A percentile compares a stretch with the other conserved stretches of the same genome.
Evolutionary conservation across 345 rosid genomes (phyloP).

Genomic region (Eucalyptus tenuipes): DNA sequence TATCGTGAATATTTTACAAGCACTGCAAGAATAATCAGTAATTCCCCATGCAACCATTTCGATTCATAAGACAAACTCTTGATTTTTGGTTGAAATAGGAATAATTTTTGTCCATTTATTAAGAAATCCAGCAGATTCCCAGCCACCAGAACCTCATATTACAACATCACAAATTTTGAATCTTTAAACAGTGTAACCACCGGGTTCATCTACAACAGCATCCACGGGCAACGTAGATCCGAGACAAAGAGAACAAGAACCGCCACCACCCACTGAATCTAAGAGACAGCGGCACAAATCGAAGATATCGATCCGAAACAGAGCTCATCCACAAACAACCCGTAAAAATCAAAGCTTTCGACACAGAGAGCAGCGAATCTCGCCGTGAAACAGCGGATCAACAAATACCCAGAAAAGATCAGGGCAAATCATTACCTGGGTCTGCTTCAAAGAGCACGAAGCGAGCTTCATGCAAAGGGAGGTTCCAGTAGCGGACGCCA

Average conservation of each 20-base stretch:
- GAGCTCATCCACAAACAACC: background rate
- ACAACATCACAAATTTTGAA: background rate
- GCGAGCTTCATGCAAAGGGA: background rate
- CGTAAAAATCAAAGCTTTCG: background rate
- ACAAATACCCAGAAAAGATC: background rate
- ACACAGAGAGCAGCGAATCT: background rate
- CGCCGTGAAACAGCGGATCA: background rate
- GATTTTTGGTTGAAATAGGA: background rate
- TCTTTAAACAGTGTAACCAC: background rate
- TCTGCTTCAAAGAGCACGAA: background rate
- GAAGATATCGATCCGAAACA: background rate
- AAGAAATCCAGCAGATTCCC: background rate
- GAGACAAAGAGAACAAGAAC: too few species aligned
- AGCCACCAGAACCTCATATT: background rate
- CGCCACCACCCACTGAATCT: background rate
- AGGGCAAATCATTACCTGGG: background rate
- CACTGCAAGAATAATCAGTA: background rate
- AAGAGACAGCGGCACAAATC: background rate
- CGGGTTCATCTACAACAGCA: background rate
- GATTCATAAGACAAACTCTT: background rate
- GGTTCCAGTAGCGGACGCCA: constrained; percentile 1
- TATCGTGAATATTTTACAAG: background rate
- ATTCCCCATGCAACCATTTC: background rate
- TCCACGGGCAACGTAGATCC: background rate
- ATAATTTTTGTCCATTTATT: background rate